Evolutionary conservation across 805 yeast species (phyloP).

Genomic region (Saturnispora hagleri): DNA sequence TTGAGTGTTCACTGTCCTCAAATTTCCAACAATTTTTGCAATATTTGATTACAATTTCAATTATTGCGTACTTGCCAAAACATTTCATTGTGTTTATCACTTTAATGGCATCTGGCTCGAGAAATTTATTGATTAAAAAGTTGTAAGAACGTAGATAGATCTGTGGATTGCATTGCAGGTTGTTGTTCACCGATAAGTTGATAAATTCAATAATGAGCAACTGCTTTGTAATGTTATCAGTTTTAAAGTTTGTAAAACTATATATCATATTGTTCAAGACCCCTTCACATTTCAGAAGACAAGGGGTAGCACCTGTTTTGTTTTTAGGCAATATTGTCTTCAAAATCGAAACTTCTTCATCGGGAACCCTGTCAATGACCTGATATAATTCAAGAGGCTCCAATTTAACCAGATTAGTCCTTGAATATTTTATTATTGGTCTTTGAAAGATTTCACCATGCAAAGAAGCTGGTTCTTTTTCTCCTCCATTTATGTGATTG

Average conservation of each 20-base stretch:
- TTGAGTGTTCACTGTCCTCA: slow-evolving; percentile 13
- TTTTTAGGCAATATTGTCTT: slow-evolving; percentile 16
- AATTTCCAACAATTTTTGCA: slow-evolving; percentile 39
- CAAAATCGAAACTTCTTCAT: slow-evolving; percentile 15
- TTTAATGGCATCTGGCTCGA: slow-evolving; percentile 31
- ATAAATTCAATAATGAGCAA: slow-evolving; percentile 27
- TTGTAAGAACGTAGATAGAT: slow-evolving; percentile 32
- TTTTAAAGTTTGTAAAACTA: slow-evolving; percentile 11
- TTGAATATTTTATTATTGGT: slow-evolving; percentile 9
- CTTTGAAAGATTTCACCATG: neutral
- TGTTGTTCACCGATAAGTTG: slow-evolving; percentile 27
- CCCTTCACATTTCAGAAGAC: slow-evolving; percentile 14
- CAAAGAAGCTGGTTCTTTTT: neutral
- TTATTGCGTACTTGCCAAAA: slow-evolving; percentile 23
- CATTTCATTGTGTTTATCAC: slow-evolving; percentile 15
- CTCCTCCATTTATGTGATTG: neutral
- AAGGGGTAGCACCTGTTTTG: slow-evolving; percentile 4
- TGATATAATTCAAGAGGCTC: slow-evolving; percentile 15
- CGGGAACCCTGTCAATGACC: slow-evolving; percentile 12
- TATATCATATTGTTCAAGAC: slow-evolving; percentile 17
- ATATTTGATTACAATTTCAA: slow-evolving; percentile 36
- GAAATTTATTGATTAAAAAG: slow-evolving; percentile 30
- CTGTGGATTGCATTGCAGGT: slow-evolving; percentile 27
- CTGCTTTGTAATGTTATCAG: slow-evolving; percentile 22
- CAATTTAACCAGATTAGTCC: slow-evolving; percentile 13